Conservation (phyloP, 805 yeast species). For the Wickerhamomyces kurtzmanii region DNA sequence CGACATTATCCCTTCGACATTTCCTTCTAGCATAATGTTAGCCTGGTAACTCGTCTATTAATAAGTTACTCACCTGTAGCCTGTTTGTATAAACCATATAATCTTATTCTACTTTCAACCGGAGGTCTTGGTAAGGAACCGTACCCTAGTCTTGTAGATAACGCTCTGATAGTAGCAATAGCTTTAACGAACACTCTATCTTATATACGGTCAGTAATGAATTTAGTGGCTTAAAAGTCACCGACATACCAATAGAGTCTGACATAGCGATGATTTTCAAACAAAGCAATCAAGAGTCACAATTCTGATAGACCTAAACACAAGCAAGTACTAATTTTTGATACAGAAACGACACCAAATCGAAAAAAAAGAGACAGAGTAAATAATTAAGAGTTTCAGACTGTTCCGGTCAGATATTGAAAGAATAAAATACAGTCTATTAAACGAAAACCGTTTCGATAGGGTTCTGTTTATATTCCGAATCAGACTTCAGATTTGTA, state of each 20-base stretch:
- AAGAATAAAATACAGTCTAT: too few relatives aligned
- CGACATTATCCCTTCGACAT: slow-evolving; percentile 58
- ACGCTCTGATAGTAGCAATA: slow-evolving; percentile 64
- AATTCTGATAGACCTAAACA: too few relatives aligned
- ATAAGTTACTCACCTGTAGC: slow-evolving; percentile 40
- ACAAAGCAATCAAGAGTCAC: too few relatives aligned
- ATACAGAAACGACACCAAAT: too few relatives aligned
- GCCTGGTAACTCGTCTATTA: slow-evolving; percentile 29
- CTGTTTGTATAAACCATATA: slow-evolving; percentile 81
- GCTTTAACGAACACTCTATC: slow-evolving; percentile 82
- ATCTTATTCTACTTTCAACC: slow-evolving; percentile 50
- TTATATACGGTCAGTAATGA: slow-evolving; percentile 7
- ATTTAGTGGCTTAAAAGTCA: slow-evolving; percentile 1
- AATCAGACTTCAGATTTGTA: too few relatives aligned
- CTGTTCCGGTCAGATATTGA: too few relatives aligned
- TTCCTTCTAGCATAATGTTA: slow-evolving; percentile 42
- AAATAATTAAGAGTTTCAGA: too few relatives aligned
- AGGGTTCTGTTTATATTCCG: too few relatives aligned
- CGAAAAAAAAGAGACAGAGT: too few relatives aligned
- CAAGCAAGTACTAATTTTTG: too few relatives aligned
- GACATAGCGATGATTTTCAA: too few relatives aligned
- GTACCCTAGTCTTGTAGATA: slow-evolving; percentile 54
- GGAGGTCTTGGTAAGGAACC: slow-evolving; percentile 72
- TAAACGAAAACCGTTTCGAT: too few relatives aligned
- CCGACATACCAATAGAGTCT: slow-evolving; percentile 33